Base-by-base conservation (phyloP, 192 early-diverging fungal species). In the Coemansia brasiliensis region DNA sequence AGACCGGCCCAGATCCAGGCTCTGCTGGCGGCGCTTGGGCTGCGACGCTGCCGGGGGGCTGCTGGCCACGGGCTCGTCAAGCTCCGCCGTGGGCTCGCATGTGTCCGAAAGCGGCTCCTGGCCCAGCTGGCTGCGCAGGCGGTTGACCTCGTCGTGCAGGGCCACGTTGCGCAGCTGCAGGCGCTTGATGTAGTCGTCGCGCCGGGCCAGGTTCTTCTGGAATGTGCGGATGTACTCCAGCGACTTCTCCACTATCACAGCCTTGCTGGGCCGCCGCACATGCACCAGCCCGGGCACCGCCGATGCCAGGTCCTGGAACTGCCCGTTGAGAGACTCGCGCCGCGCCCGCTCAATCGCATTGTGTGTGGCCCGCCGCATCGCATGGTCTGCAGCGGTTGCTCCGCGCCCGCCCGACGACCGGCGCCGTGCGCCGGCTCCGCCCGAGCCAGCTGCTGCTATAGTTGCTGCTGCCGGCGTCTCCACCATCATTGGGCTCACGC, bases 291-390 rank as follows among this genome's bases (percentile, higher is more conserved):
- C 72, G 27, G 90, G 91, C 17, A 92, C 73, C n/a, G 90, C 84
- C 61, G 86, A 84, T 9, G 91, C 91, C 37, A 92, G 68, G 38
- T 92, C 87, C 68, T 90, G 90, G 67, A 92, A 92, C 68, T 89
- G 86, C 17, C 71, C 80, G 66, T 92, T 92, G 29, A 92, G 82
- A 15, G 76, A 84, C 75, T 92, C 91, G 21, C 91, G 86, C 59
- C 91, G 74, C 57, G 89, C 89, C 11, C 91, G 78, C 65, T 92
- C 91, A 42, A 90, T 83, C 22, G 89, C 89, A 52, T 92, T 92
- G 67, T 92, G 91, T 27, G 83, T 86, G 10, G 88, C 86, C 42
- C 91, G 84, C 49, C 83, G 84, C 64, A 90, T 86, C 15, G 74
- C 77, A 62, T 80, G 52, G 54, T 81, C 79, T 39, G 39, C 46